These are phyloP conservation scores for Globisporangium splendens DNA, from an alignment of 352 stramenopile genomes.

Conservation along the genomic window DNA sequence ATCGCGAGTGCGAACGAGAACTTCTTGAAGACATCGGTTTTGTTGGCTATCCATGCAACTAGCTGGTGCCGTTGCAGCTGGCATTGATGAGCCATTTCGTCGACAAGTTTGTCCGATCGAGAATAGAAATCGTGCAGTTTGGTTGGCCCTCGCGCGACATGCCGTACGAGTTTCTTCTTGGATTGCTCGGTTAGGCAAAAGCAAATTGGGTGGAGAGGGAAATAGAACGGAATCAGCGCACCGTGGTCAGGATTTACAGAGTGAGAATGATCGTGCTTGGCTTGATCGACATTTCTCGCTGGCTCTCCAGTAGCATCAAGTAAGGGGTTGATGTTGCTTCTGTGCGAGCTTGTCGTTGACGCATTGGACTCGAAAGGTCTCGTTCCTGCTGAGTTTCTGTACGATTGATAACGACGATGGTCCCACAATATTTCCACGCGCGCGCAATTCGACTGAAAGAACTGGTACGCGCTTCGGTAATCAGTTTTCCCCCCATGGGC, in stretches of 20 bases:
- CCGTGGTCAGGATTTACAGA: not conserved
- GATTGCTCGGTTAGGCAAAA: constrained; percentile 70
- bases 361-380: not conserved
- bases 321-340: not conserved
- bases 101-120: constrained; percentile 60
- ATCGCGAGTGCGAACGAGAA: constrained; percentile 48
- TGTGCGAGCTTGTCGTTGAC: constrained; percentile 1
- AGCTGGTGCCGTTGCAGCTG: constrained; percentile 30
- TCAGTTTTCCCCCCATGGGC: constrained; percentile 11
- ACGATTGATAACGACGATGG: constrained; percentile 10
- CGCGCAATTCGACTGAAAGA: constrained; percentile 64
- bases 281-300: not conserved
- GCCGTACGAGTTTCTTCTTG: constrained; percentile 65
- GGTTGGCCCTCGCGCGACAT: constrained; percentile 51
- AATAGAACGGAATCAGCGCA: constrained; percentile 60
- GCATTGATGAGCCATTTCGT: constrained; percentile 74
- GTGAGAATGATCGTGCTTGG: not conserved
- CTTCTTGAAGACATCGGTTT: constrained; percentile 47
- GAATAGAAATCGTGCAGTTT: constrained; percentile 70
- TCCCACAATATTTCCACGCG: constrained; percentile 74
- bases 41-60: constrained; percentile 30
- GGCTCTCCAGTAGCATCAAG: not conserved
- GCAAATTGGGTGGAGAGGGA: constrained; percentile 70
- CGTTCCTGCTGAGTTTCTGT: not conserved
- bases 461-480: constrained; percentile 50